These are phyloP conservation scores for Graphiopsis chlorocephala DNA, from an alignment of 2,329 filamentous ascomycete genomes.

Conservation along the genomic window DNA sequence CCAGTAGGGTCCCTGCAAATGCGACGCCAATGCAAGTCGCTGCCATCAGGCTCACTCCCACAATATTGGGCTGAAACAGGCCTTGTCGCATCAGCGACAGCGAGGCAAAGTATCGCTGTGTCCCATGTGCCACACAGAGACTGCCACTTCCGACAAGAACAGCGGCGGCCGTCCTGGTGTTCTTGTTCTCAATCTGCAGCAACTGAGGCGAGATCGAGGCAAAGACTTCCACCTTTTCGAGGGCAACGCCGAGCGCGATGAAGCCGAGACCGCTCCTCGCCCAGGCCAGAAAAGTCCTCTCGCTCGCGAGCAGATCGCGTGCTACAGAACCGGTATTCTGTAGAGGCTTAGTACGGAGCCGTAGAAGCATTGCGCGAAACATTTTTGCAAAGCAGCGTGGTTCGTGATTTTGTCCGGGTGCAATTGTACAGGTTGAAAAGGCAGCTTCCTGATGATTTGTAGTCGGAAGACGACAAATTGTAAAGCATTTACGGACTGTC, in stretches of 20 bases:
- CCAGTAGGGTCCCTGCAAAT: constrained; percentile 28
- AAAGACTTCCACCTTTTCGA: constrained; percentile 46
- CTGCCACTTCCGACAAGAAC: constrained; percentile 46
- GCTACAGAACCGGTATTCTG: constrained; percentile 51
- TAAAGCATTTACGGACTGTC: too few relatives aligned
- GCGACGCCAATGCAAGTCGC: constrained; percentile 32
- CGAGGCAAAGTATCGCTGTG: constrained; percentile 47
- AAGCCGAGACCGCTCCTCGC: constrained; percentile 52
- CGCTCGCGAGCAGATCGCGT: constrained; percentile 54
- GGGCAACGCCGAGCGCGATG: constrained; percentile 51
- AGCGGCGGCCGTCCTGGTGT: constrained; percentile 29
- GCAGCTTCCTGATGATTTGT: too few relatives aligned
- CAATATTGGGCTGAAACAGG: constrained; percentile 39
- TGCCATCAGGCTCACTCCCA: constrained; percentile 28
- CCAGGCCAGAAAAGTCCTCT: constrained; percentile 55
- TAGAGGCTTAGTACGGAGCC: constrained; percentile 23
- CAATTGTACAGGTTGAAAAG: too few relatives aligned
- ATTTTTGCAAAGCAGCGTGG: constrained; percentile 12
- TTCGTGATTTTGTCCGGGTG: too few relatives aligned
- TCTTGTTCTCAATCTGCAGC: constrained; percentile 34
- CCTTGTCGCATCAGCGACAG: constrained; percentile 44
- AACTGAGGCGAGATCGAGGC: constrained; percentile 29
- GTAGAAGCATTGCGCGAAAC: constrained; percentile 19
- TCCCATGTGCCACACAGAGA: constrained; percentile 49
- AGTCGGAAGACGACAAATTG: too few relatives aligned